Percentiles rank a stretch among this genome's conserved stretches.
Conservation (phyloP, 2,329 filamentous ascomycete genomes). For the Tetracladium maxilliforme region DNA sequence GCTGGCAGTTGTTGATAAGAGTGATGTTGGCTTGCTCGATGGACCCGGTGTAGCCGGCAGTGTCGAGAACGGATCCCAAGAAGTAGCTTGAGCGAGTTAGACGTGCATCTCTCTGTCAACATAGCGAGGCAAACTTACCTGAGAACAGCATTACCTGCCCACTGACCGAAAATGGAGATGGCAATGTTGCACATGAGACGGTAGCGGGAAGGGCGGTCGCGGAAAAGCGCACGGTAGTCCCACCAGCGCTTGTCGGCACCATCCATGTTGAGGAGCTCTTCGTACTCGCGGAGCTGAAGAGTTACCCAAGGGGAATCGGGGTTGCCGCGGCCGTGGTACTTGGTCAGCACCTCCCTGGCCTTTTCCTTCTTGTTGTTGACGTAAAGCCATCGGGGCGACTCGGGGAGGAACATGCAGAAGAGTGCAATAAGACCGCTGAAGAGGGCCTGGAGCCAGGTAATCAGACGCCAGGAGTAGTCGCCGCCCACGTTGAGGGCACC, state of each 20-base stretch:
- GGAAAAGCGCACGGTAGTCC: slow-evolving; percentile 38
- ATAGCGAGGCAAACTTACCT: no score
- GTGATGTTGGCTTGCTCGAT: slow-evolving; percentile 35
- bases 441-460: slow-evolving; percentile 34
- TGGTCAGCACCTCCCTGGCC: slow-evolving; percentile 23
- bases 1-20: slow-evolving; percentile 37
- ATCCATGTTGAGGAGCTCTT: slow-evolving; percentile 30
- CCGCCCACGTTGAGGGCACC: slow-evolving; percentile 27
- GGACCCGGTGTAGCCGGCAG: slow-evolving; percentile 30
- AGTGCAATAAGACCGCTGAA: slow-evolving; percentile 31
- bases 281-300: slow-evolving; percentile 30
- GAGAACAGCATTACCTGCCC: slow-evolving; percentile 20
- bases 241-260: slow-evolving; percentile 39
- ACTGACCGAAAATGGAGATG: slow-evolving; percentile 36
- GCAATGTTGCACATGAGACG: slow-evolving; percentile 34
- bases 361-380: slow-evolving; percentile 20
- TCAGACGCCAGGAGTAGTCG: slow-evolving; percentile 27
- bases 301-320: slow-evolving; percentile 32
- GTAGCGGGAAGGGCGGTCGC: slow-evolving; percentile 28
- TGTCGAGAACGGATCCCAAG: slow-evolving; percentile 32
- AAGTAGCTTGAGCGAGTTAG: slow-evolving; percentile 36
- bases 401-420: slow-evolving; percentile 26
- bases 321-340: slow-evolving; percentile 35
- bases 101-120: no score
- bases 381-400: slow-evolving; percentile 28